Evolutionary conservation across 352 stramenopile genomes (phyloP).

Genomic region (Phytophthora cryptogea): DNA sequence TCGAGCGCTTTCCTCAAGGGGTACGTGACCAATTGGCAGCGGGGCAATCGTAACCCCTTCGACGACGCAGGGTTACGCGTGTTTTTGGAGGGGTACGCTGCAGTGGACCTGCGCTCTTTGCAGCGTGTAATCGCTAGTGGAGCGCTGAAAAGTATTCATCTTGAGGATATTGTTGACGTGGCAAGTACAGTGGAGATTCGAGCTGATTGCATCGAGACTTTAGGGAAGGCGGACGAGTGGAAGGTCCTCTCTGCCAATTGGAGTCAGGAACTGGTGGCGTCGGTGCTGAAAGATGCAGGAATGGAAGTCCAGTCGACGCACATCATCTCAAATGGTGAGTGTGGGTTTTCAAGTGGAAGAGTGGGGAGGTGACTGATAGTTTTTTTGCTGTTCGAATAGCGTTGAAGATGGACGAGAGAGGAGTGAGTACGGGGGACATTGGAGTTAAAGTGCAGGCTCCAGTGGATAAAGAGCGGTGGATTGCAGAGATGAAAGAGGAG

Average conservation of each 20-base stretch:
- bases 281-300: slow-evolving; percentile 21
- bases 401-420: slow-evolving; percentile 42
- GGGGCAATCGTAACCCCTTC: slow-evolving; percentile 24
- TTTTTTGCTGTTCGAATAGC: slow-evolving; percentile 36
- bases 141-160: slow-evolving; percentile 42
- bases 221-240: slow-evolving; percentile 27
- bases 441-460: slow-evolving; percentile 56
- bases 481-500: slow-evolving; percentile 25
- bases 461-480: slow-evolving; percentile 50
- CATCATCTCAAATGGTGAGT: slow-evolving; percentile 65
- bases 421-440: slow-evolving; percentile 59
- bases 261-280: slow-evolving; percentile 51
- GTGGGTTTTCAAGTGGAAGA: not conserved
- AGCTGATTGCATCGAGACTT: slow-evolving; percentile 34
- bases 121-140: slow-evolving; percentile 41
- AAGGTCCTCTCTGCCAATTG: slow-evolving; percentile 74
- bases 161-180: slow-evolving; percentile 13
- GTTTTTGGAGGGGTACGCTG: slow-evolving; percentile 53
- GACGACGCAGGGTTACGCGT: slow-evolving; percentile 34
- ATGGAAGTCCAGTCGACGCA: slow-evolving; percentile 3
- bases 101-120: slow-evolving; percentile 52
- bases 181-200: slow-evolving; percentile 29
- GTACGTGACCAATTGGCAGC: slow-evolving; percentile 24
- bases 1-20: slow-evolving; percentile 16
- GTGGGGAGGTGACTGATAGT: slow-evolving; percentile 1